Conservation (phyloP, 495 filamentous ascomycete genomes). For the Penicillium herquei region DNA sequence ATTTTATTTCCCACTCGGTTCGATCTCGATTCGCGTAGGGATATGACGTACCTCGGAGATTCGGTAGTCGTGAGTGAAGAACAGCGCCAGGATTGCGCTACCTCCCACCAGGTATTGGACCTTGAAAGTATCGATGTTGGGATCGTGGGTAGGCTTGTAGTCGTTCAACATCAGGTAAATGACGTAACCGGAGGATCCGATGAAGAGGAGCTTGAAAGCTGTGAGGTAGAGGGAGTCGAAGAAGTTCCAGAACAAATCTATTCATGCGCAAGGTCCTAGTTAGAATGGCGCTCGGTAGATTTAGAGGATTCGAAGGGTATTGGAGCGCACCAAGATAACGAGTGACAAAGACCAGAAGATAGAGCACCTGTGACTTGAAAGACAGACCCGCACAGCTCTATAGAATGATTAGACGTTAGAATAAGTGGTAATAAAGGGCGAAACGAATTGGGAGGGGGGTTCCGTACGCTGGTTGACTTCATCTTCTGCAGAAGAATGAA, state of each 20-base stretch:
- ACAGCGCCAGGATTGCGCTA: conserved; percentile 70
- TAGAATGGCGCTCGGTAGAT: conserved; percentile 1
- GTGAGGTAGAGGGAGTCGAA: conserved; percentile 81
- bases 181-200: conserved; percentile 82
- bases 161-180: conserved; percentile 95
- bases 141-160: conserved; percentile 94
- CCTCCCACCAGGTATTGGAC: conserved; percentile 86
- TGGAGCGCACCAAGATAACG: conserved; percentile 74
- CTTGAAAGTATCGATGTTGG: conserved; percentile 93
- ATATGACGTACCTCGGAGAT: conserved; percentile 52
- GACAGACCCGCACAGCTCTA: conserved; percentile 96
- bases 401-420: conserved; percentile 3
- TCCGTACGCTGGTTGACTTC: conserved; percentile 74
- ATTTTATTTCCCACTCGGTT: background rate
- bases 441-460: too few species aligned
- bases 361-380: conserved; percentile 95
- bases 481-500: conserved; percentile 96
- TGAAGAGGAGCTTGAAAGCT: conserved; percentile 93
- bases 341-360: conserved; percentile 88
- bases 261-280: background rate
- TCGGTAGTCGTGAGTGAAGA: conserved; percentile 82
- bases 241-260: conserved; percentile 88
- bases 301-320: background rate
- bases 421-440: too few species aligned
- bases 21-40: background rate